phyloP scores from a whole-genome alignment of 2,329 filamentous ascomycete species.

The Clonostachys solani region DNA sequence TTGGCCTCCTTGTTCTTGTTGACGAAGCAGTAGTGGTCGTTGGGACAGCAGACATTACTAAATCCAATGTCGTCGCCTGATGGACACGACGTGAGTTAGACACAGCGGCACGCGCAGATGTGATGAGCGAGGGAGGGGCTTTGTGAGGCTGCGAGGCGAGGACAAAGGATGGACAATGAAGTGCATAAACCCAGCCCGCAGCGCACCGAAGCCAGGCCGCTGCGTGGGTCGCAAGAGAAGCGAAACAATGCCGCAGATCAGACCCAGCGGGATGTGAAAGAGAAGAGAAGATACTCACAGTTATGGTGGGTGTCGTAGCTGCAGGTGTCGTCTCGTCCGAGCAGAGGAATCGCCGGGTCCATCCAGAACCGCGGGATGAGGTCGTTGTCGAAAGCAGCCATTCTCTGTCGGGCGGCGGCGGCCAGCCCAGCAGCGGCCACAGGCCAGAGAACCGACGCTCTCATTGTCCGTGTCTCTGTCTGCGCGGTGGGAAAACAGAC shows the following conservation, averaged over 20 bases:
- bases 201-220: not conserved
- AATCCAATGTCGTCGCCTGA: conserved; percentile 36
- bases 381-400: not conserved
- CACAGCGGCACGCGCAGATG: not conserved
- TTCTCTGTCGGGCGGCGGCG: not conserved
- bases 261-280: too few species aligned
- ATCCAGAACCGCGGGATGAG: conserved; percentile 21
- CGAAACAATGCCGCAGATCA: too few species aligned
- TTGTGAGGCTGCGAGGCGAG: not conserved
- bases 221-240: not conserved
- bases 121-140: conserved; percentile 1
- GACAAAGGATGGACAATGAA: not conserved
- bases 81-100: not conserved
- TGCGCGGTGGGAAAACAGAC: not conserved
- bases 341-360: conserved; percentile 17
- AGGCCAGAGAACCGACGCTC: not conserved
- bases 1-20: conserved; percentile 19
- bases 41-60: conserved; percentile 32
- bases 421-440: not conserved
- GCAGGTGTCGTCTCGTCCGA: conserved; percentile 18
- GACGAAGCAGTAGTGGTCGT: conserved; percentile 41
- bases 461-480: not conserved
- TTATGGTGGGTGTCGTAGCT: conserved; percentile 8
- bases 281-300: conserved; percentile 16
- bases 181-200: too few species aligned